phyloP scores from a whole-genome alignment of 352 stramenopile species.

The Aphanomyces stellatus region DNA sequence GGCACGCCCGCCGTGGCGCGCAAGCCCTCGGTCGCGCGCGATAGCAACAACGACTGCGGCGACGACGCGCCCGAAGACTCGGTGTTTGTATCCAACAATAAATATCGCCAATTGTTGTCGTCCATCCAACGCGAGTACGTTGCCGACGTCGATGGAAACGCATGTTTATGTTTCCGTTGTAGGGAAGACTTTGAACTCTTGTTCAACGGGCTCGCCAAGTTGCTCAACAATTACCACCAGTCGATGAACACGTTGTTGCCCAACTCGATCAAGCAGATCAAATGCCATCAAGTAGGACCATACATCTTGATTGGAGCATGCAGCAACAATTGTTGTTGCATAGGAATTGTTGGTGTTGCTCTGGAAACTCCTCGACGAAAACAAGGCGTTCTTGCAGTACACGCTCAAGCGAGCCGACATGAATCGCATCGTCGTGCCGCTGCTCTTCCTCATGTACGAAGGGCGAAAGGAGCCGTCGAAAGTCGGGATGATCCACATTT shows the following conservation, averaged over 20 bases:
- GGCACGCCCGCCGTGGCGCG: slow-evolving; percentile 40
- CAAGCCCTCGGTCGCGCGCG: no score
- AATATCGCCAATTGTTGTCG: slow-evolving; percentile 58
- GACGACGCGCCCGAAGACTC: background rate
- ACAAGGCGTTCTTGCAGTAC: slow-evolving; percentile 92
- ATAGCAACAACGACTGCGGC: no score
- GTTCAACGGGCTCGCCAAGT: slow-evolving; percentile 88
- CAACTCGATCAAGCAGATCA: slow-evolving; percentile 89
- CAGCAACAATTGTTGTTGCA: background rate
- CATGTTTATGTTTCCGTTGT: background rate
- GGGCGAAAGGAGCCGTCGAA: slow-evolving; percentile 90
- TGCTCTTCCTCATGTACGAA: slow-evolving; percentile 91
- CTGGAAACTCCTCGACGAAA: slow-evolving; percentile 98
- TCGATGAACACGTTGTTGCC: slow-evolving; percentile 90
- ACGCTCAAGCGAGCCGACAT: slow-evolving; percentile 93
- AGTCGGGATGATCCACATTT: slow-evolving; percentile 97
- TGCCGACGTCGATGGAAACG: background rate
- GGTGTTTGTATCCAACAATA: slow-evolving; percentile 28
- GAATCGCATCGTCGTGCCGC: slow-evolving; percentile 79
- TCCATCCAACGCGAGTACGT: slow-evolving; percentile 48
- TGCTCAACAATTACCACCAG: slow-evolving; percentile 97
- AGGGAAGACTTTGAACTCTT: slow-evolving; percentile 87
- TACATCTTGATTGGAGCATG: background rate
- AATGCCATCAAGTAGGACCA: slow-evolving; percentile 83
- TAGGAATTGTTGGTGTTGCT: slow-evolving; percentile 94